Percentiles rank a stretch among this genome's conserved stretches.
These are phyloP conservation scores for Cicer pinnatifidum DNA, from an alignment of 306 rosid species.

Conservation along the genomic window DNA sequence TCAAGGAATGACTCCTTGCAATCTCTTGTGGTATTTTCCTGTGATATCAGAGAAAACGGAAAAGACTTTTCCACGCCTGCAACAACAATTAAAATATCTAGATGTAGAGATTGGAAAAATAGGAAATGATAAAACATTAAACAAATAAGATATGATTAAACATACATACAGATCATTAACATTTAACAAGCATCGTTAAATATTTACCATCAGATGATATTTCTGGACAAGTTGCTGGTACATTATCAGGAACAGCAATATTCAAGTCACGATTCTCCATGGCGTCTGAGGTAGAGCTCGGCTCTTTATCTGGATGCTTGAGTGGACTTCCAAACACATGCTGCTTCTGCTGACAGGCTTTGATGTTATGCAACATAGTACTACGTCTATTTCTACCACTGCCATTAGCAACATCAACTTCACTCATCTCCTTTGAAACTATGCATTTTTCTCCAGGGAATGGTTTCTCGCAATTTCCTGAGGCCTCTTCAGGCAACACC, in stretches of 20 bases:
- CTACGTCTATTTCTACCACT: conserved; percentile 9
- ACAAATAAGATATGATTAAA: neutral
- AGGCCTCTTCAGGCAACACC: conserved; percentile 12
- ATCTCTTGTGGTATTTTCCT: neutral
- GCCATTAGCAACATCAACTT: conserved; percentile 27
- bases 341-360: neutral
- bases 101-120: neutral
- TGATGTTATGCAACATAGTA: conserved; percentile 37
- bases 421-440: conserved; percentile 25
- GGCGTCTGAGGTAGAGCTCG: neutral
- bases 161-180: neutral
- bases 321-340: neutral
- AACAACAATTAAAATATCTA: conserved; percentile 9
- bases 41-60: neutral
- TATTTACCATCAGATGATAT: neutral
- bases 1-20: conserved; percentile 8
- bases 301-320: neutral
- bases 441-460: neutral
- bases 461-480: neutral
- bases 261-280: neutral
- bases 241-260: neutral
- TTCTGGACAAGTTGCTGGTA: neutral
- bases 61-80: conserved; percentile 26
- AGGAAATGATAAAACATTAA: too few relatives aligned
- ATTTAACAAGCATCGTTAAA: neutral